Evolutionary conservation across 306 rosid species (phyloP).

Genomic region (Pueraria montana): DNA sequence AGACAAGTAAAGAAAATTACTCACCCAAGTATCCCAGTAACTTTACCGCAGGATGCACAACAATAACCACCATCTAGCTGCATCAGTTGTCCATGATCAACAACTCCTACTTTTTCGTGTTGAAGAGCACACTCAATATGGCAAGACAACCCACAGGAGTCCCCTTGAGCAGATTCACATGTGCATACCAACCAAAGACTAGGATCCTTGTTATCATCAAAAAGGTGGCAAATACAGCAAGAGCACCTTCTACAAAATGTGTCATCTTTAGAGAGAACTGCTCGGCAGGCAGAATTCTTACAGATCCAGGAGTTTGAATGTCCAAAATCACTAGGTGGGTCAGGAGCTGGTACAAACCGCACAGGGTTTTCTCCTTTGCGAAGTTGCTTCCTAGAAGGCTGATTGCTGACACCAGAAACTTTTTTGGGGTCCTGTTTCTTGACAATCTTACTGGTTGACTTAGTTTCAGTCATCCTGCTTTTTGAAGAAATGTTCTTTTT

Average conservation of each 20-base stretch:
- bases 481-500: constrained; percentile 65
- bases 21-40: constrained; percentile 95
- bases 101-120: constrained; percentile 91
- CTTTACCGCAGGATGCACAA: constrained; percentile 99
- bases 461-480: constrained; percentile 69
- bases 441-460: constrained; percentile 62
- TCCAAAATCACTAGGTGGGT: constrained; percentile 79
- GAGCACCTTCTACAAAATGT: constrained; percentile 99
- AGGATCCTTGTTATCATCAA: constrained; percentile 99
- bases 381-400: constrained; percentile 74
- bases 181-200: constrained; percentile 99
- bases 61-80: constrained; percentile 99
- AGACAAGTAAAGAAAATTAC: constrained; percentile 52
- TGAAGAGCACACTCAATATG: constrained; percentile 98
- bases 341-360: constrained; percentile 67
- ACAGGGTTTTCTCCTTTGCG: constrained; percentile 91
- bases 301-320: constrained; percentile 85
- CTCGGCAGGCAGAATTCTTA: constrained; percentile 97
- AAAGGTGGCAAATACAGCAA: constrained; percentile 95
- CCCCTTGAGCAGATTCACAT: constrained; percentile 79
- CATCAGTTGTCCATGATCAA: constrained; percentile 98
- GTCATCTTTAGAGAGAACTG: constrained; percentile 88
- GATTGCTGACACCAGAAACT: constrained; percentile 67
- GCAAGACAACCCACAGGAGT: constrained; percentile 95
- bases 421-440: constrained; percentile 89